Evolutionary conservation across 2,329 filamentous ascomycete genomes (phyloP), one percentile per base, ranked within the genome.

Genomic region (Epichloe brachyelytri): DNA sequence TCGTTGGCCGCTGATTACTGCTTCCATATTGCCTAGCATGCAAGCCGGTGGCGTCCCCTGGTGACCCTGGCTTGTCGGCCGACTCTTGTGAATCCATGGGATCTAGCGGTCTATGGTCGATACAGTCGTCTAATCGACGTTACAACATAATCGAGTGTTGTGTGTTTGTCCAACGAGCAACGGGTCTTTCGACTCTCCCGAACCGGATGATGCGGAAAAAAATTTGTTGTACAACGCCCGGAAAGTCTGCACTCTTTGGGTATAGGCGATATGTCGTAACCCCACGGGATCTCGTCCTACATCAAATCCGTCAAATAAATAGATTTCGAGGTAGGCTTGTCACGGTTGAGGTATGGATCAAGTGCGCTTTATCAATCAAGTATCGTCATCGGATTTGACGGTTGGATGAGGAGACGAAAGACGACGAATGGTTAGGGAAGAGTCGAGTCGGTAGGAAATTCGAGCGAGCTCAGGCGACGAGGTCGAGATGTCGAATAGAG

Each of bases 1-100:
- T 85, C 45, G 80, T 74, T 20, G 78, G 74, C 34, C 78, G 75
- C 53, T 71, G 64, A 43, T 67, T 62, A 41, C 71, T 63, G 61
- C 70, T 67, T 3, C 30, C 43, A 17, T 26, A 5, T 4, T 43
- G 44, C 4, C 71, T 67, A 39, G 59, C 59, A 19, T 68, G 63
- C 49, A 72, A 70, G 53, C 63, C 61, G 51, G 64, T 63, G 39
- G 68, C 68, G 48, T 72, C 66, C 48, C 61, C 59, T 43, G 70
- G 66, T 51, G 68, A 66, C 48, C 61, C 60, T 33, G 67, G 60
- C 52, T 62, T 65, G 53, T 63, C 61, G 52, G 64, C 63, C 38
- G 58, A 54, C 45, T 63, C 62, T 48, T 69, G 68, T 17, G 64
- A 62, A 46, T 68, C 63, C 72, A 73, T 74, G 51, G 55, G 33